Evolutionary conservation across 805 yeast genomes (phyloP).

Genomic region (Barnettozyma wickerhamii): DNA sequence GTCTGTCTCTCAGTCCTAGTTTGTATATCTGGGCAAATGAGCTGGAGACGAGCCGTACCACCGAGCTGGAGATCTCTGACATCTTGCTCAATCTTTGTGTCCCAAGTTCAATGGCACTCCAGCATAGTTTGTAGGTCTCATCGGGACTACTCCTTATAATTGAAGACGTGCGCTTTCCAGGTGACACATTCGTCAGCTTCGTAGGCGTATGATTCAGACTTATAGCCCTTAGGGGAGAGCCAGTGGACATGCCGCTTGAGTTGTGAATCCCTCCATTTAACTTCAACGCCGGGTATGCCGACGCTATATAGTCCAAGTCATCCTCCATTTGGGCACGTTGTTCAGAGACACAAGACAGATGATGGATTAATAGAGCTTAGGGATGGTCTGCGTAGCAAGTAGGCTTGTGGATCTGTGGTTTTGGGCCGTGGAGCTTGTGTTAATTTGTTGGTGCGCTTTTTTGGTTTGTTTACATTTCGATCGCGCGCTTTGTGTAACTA

Average conservation of each 20-base stretch:
- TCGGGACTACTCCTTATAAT: constrained; percentile 11
- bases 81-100: constrained; percentile 11
- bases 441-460: no score
- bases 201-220: constrained; percentile 22
- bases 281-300: constrained; percentile 21
- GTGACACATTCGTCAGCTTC: constrained; percentile 9
- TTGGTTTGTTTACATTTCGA: background rate
- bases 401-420: no score
- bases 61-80: constrained; percentile 12
- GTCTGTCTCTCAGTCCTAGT: constrained; percentile 8
- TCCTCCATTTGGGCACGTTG: constrained; percentile 9
- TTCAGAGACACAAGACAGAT: no score
- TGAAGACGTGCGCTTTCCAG: constrained; percentile 11
- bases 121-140: constrained; percentile 19
- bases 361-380: no score
- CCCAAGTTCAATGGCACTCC: constrained; percentile 20
- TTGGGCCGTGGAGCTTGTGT: no score
- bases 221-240: constrained; percentile 19
- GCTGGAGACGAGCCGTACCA: constrained; percentile 19
- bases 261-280: constrained; percentile 6
- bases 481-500: background rate
- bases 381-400: no score
- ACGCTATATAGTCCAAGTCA: constrained; percentile 23
- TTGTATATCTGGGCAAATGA: constrained; percentile 22
- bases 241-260: background rate